These are phyloP conservation scores for Marvania coccoides DNA, from an alignment of 139 green algal species.

Conservation along the genomic window DNA sequence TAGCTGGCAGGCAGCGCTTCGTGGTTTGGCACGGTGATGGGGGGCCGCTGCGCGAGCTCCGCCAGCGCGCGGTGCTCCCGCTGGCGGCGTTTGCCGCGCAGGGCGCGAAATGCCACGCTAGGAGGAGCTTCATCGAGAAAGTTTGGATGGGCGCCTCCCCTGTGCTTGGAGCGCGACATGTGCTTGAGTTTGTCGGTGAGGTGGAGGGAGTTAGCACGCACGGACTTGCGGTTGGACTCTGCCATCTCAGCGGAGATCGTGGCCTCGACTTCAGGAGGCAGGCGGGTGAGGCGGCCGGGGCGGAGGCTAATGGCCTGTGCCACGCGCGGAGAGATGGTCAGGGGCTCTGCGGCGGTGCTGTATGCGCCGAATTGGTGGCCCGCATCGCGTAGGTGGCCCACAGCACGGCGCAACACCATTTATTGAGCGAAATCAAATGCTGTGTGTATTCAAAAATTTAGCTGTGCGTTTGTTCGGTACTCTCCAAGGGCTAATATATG, in stretches of 20 bases:
- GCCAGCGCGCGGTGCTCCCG: not conserved
- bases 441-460: too few species aligned
- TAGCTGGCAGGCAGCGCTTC: not conserved
- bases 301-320: not conserved
- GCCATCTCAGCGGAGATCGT: not conserved
- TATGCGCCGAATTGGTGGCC: not conserved
- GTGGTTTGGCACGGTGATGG: not conserved
- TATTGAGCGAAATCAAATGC: slow-evolving; percentile 1
- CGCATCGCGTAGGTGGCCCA: not conserved
- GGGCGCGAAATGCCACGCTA: not conserved
- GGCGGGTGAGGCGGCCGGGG: not conserved
- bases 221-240: slow-evolving; percentile 15
- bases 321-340: not conserved
- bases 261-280: not conserved
- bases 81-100: not conserved
- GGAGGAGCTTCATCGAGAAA: not conserved
- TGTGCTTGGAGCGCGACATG: slow-evolving; percentile 26
- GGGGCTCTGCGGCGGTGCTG: not conserved
- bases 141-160: slow-evolving; percentile 30
- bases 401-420: not conserved
- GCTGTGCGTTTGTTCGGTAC: not conserved
- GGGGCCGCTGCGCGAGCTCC: not conserved
- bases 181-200: slow-evolving; percentile 21
- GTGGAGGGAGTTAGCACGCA: slow-evolving; percentile 11
- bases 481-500: not conserved